Evolutionary conservation across 177 flowering plant species (phyloP).

Genomic region (Vitis hybrid): DNA sequence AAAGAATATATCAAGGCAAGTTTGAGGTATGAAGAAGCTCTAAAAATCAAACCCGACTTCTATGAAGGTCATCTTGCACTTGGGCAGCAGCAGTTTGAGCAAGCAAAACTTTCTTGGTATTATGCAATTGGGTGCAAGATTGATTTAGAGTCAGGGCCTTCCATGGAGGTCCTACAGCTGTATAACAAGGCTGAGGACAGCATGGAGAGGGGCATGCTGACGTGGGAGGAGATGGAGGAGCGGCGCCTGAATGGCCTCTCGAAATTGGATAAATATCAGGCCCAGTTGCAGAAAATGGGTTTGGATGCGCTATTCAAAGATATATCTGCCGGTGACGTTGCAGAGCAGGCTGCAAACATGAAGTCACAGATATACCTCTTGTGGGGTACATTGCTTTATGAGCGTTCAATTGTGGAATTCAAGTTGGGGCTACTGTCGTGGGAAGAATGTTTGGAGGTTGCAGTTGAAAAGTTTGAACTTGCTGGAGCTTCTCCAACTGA

Average conservation of each 20-base stretch:
- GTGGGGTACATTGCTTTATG: constrained; percentile 72
- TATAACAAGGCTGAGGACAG: constrained; percentile 77
- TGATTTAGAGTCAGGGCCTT: constrained; percentile 40
- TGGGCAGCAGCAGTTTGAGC: constrained; percentile 73
- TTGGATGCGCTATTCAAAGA: constrained; percentile 46
- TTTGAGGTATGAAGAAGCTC: constrained; percentile 55
- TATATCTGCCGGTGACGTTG: constrained; percentile 48
- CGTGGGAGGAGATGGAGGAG: constrained; percentile 78
- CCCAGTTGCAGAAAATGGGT: constrained; percentile 41
- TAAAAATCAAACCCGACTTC: constrained; percentile 64
- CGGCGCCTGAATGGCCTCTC: constrained; percentile 59
- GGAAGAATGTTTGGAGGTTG: constrained; percentile 75
- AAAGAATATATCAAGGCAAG: constrained; percentile 59
- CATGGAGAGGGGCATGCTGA: constrained; percentile 70
- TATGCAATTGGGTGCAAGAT: constrained; percentile 40
- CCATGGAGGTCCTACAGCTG: constrained; percentile 50
- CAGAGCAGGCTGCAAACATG: constrained; percentile 60
- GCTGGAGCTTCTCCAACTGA: constrained; percentile 71
- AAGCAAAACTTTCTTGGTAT: constrained; percentile 67
- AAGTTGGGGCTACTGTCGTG: constrained; percentile 59
- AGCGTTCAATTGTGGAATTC: constrained; percentile 70
- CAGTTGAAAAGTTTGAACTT: constrained; percentile 70
- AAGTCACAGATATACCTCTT: constrained; percentile 80
- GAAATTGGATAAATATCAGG: constrained; percentile 41
- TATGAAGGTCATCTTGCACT: constrained; percentile 69